Percentiles rank a stretch among this genome's conserved stretches.
phyloP scores from a whole-genome alignment of 768 basidiomycete species.

The Leccinum variicolor region DNA sequence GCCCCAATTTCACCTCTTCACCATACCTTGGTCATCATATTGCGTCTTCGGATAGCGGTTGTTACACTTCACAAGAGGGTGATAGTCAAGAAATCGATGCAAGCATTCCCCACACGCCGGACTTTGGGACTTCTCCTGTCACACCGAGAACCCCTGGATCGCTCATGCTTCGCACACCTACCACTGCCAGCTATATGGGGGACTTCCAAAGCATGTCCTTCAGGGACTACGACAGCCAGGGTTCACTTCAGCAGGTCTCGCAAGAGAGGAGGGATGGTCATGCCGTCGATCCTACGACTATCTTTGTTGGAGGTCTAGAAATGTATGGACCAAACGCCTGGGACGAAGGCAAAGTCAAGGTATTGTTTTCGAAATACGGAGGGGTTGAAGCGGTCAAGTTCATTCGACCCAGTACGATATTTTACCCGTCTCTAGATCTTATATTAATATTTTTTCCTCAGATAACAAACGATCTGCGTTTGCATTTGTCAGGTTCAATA shows the following conservation, averaged over 20 bases:
- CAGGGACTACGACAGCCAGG: constrained; percentile 20
- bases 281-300: constrained; percentile 60
- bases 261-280: constrained; percentile 30
- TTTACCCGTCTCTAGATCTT: background rate
- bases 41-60: constrained; percentile 18
- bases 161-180: constrained; percentile 48
- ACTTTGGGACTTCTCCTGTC: constrained; percentile 45
- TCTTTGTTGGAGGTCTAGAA: constrained; percentile 78
- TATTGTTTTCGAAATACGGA: constrained; percentile 62
- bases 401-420: constrained; percentile 56
- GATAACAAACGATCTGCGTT: constrained; percentile 67
- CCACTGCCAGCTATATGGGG: constrained; percentile 34
- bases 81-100: constrained; percentile 37
- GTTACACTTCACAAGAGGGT: constrained; percentile 13
- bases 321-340: constrained; percentile 60
- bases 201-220: constrained; percentile 31
- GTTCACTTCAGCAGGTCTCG: constrained; percentile 19
- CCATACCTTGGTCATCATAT: constrained; percentile 11
- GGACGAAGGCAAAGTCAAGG: constrained; percentile 61
- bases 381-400: constrained; percentile 63
- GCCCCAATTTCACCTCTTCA: constrained; percentile 9
- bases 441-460: constrained; percentile 24
- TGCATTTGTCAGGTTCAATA: constrained; percentile 73
- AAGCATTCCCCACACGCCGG: constrained; percentile 41
- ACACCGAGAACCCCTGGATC: constrained; percentile 51